A percentile compares a stretch with the other conserved stretches of the same genome.
Conservation (phyloP, 139 green algal genomes). For the Tetradesmus obliquus region DNA sequence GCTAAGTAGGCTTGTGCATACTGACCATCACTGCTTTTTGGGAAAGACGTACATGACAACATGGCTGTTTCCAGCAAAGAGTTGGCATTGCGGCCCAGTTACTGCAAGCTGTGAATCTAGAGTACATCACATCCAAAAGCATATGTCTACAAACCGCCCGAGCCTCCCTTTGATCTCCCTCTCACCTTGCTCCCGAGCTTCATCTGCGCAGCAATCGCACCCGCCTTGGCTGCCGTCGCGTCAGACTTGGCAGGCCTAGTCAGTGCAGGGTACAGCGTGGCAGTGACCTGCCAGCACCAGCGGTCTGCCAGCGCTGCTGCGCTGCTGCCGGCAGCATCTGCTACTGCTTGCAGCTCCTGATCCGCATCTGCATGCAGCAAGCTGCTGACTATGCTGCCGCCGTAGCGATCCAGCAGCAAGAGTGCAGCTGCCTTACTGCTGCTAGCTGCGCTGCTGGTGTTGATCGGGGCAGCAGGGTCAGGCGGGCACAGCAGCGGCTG, state of each 20-base stretch:
- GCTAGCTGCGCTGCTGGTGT: background rate
- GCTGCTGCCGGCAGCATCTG: background rate
- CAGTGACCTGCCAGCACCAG: background rate
- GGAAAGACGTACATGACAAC: too few species aligned
- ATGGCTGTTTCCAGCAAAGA: too few species aligned
- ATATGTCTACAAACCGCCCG: too few species aligned
- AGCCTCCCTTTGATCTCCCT: too few species aligned
- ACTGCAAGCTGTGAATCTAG: too few species aligned
- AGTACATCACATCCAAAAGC: too few species aligned
- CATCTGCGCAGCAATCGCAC: background rate
- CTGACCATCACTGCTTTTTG: too few species aligned
- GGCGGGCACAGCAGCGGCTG: slow-evolving; percentile 5
- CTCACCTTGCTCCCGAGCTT: background rate
- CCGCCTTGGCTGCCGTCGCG: background rate
- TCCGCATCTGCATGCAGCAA: slow-evolving; percentile 1
- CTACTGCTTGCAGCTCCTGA: slow-evolving; percentile 18
- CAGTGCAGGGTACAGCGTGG: background rate
- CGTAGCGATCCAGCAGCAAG: background rate
- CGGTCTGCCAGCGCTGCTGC: background rate
- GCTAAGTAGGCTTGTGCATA: background rate
- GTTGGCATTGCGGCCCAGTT: too few species aligned
- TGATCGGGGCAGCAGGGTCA: background rate
- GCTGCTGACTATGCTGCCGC: background rate
- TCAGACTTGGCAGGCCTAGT: background rate
- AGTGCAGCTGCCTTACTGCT: background rate